Base-by-base conservation (phyloP, 306 rosid species). In the Gillenia trifoliata region DNA sequence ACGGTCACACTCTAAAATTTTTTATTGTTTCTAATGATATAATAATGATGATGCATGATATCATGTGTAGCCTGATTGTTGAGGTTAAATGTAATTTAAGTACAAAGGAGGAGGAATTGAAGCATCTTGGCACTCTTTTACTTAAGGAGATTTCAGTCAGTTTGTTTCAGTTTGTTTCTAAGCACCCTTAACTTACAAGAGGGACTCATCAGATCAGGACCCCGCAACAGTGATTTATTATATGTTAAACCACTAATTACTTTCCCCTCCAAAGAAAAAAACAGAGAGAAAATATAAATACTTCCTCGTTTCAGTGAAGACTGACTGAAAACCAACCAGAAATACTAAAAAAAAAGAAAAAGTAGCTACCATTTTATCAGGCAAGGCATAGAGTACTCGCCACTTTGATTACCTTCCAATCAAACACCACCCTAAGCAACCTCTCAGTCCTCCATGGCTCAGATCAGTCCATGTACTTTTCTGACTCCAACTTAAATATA, bases 131-230 rank as follows among this genome's bases (percentile, higher is more conserved):
- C 71, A 71, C 40, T 55, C 54, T 79, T 80, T 84, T 29, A 8
- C 80, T 76, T 75, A 63, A 59, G 76, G 74, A 82, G 85, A 85
- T 86, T 72, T 91, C 86, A 86, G 93, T 88, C 89, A 86, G 91
- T 89, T 82, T 82, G 82, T 81, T 88, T 64, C 86, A 78, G 68
- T 77, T 65, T 80, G 85, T 82, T 81, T 72, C 23, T 26, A 75
- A 60, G 63, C 69, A 69, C 72, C 83, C 68, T 77, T 75, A 74
- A 45, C 75, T 72, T 77, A 75, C 87, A 79, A 70, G 63, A 71
- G 54, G 60, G 80, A 65, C 80, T 77, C 74, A 36, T 50, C 43
- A 6, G 52, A 47, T 15, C 50, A 71, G 86, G 91, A 29, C 92
- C 88, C 85, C 56, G 85, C 88, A 5, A 66, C 71, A 36, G 68